These are phyloP conservation scores for Leccinum truebloodii DNA, from an alignment of 768 basidiomycete species.

Conservation along the genomic window DNA sequence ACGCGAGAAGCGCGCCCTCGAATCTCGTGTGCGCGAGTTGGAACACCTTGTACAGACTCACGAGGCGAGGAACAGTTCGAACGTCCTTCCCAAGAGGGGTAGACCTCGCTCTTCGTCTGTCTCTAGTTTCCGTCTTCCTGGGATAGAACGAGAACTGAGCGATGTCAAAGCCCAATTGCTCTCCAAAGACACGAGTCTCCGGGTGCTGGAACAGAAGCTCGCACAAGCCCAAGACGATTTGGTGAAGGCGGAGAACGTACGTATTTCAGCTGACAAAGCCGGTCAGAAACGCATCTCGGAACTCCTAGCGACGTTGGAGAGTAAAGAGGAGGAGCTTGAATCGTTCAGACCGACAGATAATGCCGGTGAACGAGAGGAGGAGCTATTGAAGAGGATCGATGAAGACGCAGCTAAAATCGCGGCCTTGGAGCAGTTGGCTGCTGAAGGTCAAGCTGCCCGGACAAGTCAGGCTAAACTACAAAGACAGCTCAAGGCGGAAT, in stretches of 20 bases:
- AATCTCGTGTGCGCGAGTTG: slow-evolving; percentile 59
- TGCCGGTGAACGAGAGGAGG: slow-evolving; percentile 54
- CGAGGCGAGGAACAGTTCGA: slow-evolving; percentile 34
- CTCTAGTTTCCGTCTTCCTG: slow-evolving; percentile 48
- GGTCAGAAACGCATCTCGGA: slow-evolving; percentile 45
- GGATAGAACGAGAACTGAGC: slow-evolving; percentile 57
- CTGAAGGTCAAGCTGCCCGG: slow-evolving; percentile 38
- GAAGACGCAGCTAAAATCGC: slow-evolving; percentile 70
- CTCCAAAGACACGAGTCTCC: slow-evolving; percentile 48
- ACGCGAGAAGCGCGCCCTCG: slow-evolving; percentile 57
- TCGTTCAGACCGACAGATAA: slow-evolving; percentile 42
- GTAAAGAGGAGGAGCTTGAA: slow-evolving; percentile 60
- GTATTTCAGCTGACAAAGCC: slow-evolving; percentile 52
- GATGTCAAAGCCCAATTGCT: slow-evolving; percentile 46
- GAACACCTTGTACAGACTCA: slow-evolving; percentile 43
- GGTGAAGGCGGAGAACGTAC: slow-evolving; percentile 58
- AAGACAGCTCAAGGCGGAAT: slow-evolving; percentile 44
- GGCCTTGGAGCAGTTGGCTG: slow-evolving; percentile 52
- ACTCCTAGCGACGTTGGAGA: slow-evolving; percentile 46
- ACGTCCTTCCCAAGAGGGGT: slow-evolving; percentile 35
- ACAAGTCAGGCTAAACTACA: slow-evolving; percentile 37
- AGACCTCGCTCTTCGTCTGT: slow-evolving; percentile 62
- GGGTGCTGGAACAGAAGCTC: slow-evolving; percentile 46
- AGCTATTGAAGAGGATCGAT: slow-evolving; percentile 64
- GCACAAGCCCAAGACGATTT: slow-evolving; percentile 49